Evolutionary conservation across 495 filamentous ascomycete species (phyloP).

Genomic region (Penicillium cataractarum): DNA sequence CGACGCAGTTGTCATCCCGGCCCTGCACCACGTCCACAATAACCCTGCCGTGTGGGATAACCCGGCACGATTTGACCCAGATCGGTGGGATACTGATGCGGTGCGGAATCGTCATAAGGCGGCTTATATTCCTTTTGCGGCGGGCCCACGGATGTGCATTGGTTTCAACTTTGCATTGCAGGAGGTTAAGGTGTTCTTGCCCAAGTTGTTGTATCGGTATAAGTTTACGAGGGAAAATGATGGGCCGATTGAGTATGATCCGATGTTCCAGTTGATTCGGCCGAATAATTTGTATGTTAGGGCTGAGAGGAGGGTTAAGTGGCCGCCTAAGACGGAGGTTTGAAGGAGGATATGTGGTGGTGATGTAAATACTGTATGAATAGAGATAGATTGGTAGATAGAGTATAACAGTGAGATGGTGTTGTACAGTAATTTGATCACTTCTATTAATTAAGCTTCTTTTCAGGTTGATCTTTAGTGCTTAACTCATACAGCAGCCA

Average conservation of each 20-base stretch:
- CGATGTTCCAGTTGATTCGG: slow-evolving; percentile 55
- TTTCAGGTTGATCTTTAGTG: no score
- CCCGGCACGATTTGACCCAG: slow-evolving; percentile 53
- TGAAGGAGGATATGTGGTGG: slow-evolving; percentile 2
- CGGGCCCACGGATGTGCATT: slow-evolving; percentile 53
- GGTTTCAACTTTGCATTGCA: slow-evolving; percentile 61
- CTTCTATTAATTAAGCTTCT: neutral
- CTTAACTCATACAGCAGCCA: no score
- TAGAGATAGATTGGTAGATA: neutral
- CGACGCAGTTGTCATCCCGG: slow-evolving; percentile 48
- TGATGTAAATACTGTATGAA: no score
- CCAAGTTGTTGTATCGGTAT: slow-evolving; percentile 56
- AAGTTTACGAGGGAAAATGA: slow-evolving; percentile 45
- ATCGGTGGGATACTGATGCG: slow-evolving; percentile 55
- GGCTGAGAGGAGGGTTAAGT: slow-evolving; percentile 35
- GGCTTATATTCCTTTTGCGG: slow-evolving; percentile 56
- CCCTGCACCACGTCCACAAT: slow-evolving; percentile 54
- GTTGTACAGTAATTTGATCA: neutral
- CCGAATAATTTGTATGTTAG: slow-evolving; percentile 56
- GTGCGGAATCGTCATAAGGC: slow-evolving; percentile 47
- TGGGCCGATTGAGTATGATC: slow-evolving; percentile 55
- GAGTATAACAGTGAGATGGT: neutral
- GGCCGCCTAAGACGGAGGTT: slow-evolving; percentile 20
- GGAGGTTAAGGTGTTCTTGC: slow-evolving; percentile 55
- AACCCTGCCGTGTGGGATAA: slow-evolving; percentile 55